phyloP scores from a whole-genome alignment of 2,329 filamentous ascomycete species.

The Colletotrichum brevisporum region DNA sequence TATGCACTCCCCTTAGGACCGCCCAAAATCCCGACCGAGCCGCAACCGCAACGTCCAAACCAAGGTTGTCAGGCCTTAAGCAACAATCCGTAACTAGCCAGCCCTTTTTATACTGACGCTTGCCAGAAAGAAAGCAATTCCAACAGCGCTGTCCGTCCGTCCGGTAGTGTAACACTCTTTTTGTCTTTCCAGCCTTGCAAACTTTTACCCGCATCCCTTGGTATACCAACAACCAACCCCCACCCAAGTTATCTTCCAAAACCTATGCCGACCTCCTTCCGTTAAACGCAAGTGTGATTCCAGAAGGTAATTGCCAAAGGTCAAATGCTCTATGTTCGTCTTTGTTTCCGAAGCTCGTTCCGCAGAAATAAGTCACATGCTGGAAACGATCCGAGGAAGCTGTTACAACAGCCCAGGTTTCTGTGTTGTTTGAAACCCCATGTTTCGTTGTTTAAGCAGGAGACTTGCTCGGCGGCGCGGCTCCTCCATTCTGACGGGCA shows the following conservation, averaged over 20 bases:
- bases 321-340: slow-evolving; percentile 61
- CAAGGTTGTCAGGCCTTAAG: slow-evolving; percentile 37
- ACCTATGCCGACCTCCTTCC: slow-evolving; percentile 53
- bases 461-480: slow-evolving; percentile 71
- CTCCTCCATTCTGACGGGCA: slow-evolving; percentile 73
- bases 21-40: slow-evolving; percentile 38
- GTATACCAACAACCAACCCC: slow-evolving; percentile 46
- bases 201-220: slow-evolving; percentile 51
- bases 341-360: slow-evolving; percentile 56
- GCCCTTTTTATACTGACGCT: slow-evolving; percentile 42
- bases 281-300: slow-evolving; percentile 57
- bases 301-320: slow-evolving; percentile 60
- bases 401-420: slow-evolving; percentile 45
- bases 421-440: slow-evolving; percentile 28
- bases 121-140: slow-evolving; percentile 47
- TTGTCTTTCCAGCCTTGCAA: slow-evolving; percentile 60
- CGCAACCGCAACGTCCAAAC: slow-evolving; percentile 50
- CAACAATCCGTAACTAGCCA: slow-evolving; percentile 41
- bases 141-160: slow-evolving; percentile 46
- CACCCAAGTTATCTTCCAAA: slow-evolving; percentile 60
- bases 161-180: slow-evolving; percentile 50
- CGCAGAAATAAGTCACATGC: slow-evolving; percentile 44
- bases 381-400: slow-evolving; percentile 46
- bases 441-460: slow-evolving; percentile 61
- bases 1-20: slow-evolving; percentile 52